phyloP scores from a whole-genome alignment of 225 moss, liverwort and hornwort species.

The Thuidium tamariscinum region DNA sequence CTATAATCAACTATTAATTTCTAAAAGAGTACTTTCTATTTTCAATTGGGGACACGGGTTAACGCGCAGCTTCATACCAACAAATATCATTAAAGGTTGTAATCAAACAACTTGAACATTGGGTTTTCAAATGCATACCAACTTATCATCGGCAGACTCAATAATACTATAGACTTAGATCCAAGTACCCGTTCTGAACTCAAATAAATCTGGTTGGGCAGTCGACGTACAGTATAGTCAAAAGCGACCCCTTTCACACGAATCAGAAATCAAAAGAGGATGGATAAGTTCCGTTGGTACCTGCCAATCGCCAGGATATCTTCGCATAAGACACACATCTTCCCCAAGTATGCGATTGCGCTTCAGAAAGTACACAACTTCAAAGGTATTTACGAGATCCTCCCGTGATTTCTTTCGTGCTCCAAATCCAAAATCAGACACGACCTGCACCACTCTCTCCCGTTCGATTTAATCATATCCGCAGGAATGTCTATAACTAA shows the following conservation, averaged over 20 bases:
- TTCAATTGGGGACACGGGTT: not conserved
- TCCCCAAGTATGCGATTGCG: slow-evolving; percentile 78
- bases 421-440: slow-evolving; percentile 90
- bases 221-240: not conserved
- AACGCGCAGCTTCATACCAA: not conserved
- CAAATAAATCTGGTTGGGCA: not conserved
- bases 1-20: not conserved
- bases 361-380: slow-evolving; percentile 68
- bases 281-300: slow-evolving; percentile 1
- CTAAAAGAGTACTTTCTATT: not conserved
- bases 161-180: not conserved
- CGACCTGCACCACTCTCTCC: slow-evolving; percentile 25
- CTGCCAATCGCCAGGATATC: slow-evolving; percentile 92
- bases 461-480: not conserved
- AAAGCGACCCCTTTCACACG: not conserved
- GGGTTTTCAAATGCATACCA: not conserved
- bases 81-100: not conserved
- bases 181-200: not conserved
- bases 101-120: not conserved
- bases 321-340: slow-evolving; percentile 69
- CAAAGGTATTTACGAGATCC: slow-evolving; percentile 60
- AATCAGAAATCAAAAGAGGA: not conserved
- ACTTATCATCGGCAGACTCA: not conserved
- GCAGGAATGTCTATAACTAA: not conserved
- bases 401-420: slow-evolving; percentile 57